Evolutionary conservation across 306 rosid species (phyloP), one percentile per base, ranked within the genome.

Genomic region (Purshia tridentata): DNA sequence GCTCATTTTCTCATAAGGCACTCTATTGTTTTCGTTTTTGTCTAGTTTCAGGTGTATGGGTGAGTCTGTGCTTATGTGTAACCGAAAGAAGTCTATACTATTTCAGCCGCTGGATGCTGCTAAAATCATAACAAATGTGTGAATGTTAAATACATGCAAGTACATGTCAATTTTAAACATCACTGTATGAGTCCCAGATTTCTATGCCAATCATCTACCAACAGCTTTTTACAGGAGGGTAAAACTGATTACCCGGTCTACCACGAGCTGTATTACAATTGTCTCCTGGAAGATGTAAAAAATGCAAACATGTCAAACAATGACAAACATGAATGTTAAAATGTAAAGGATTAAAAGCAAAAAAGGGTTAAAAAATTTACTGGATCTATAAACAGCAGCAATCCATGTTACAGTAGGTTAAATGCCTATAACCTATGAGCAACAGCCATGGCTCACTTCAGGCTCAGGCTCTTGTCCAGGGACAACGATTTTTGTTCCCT

Each of bases 401-500:
- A 74, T 46, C 75, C 72, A 51, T 22, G 52, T 46, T 37, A 61
- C 54, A 20, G 73, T n/a, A 47, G 62, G 58, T 78, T 19, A 68
- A 71, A 9, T 49, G 7, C 59, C 73, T 12, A 74, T 4, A 74
- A 74, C 64, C 76, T 85, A 86, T 52, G 65, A 83, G 86, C 98
- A 93, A 76, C 98, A 93, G 35, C 65, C 78, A 80, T 37, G 85
- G 47, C 72, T 71, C 58, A 74, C 72, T 81, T 83, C 85, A 47
- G 86, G 79, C 56, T 74, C 82, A 0, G 86, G 86, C 59, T 88
- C 96, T 65, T 81, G 88, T 29, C 76, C 83, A 16, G 84, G 86
- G 59, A 89, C 87, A 79, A 75, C 73, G 75, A 94, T 77, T 35
- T 84, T 70, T 19, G 84, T 80, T 49, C 99, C 99, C 60, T 76